phyloP scores from a whole-genome alignment of 108 stramenopile species.

The Discostella stelligeroides region DNA sequence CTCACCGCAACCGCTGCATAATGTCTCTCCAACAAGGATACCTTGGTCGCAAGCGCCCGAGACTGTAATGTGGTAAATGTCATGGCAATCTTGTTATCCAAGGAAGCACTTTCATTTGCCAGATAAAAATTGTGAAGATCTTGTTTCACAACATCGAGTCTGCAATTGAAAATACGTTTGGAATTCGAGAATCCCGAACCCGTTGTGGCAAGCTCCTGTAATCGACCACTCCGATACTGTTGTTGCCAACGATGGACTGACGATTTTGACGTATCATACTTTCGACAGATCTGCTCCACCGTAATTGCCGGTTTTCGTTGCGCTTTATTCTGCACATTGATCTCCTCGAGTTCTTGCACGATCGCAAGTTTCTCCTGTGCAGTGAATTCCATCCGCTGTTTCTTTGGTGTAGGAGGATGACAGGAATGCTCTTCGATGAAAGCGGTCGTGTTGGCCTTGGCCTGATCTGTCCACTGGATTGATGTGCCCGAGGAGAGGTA shows the following conservation, averaged over 20 bases:
- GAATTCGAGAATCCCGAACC: constrained; percentile 3
- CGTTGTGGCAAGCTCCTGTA: constrained; percentile 15
- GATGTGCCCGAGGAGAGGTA: constrained; percentile 7
- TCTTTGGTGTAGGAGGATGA: constrained; percentile 9
- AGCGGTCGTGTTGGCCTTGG: constrained; percentile 12
- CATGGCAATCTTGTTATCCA: constrained; percentile 1
- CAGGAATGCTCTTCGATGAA: constrained; percentile 12
- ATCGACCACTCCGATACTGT: constrained; percentile 13
- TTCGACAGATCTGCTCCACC: constrained; percentile 38
- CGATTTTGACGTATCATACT: constrained; percentile 32
- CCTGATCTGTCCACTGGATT: constrained; percentile 13
- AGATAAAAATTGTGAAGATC: constrained; percentile 21
- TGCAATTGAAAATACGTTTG: constrained; percentile 37
- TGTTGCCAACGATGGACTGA: constrained; percentile 44
- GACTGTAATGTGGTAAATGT: constrained; percentile 19
- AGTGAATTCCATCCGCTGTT: constrained; percentile 33
- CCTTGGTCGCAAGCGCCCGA: constrained; percentile 21
- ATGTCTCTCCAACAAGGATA: constrained; percentile 30
- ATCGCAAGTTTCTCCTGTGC: constrained; percentile 34
- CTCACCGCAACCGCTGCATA: neutral
- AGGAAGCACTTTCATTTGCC: constrained; percentile 1
- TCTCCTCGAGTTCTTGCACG: constrained; percentile 20
- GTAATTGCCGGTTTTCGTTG: neutral
- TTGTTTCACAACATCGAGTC: constrained; percentile 14
- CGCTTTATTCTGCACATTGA: constrained; percentile 11